Conservation (phyloP, 2,329 filamentous ascomycete genomes). For the Paraphoma sp. region DNA sequence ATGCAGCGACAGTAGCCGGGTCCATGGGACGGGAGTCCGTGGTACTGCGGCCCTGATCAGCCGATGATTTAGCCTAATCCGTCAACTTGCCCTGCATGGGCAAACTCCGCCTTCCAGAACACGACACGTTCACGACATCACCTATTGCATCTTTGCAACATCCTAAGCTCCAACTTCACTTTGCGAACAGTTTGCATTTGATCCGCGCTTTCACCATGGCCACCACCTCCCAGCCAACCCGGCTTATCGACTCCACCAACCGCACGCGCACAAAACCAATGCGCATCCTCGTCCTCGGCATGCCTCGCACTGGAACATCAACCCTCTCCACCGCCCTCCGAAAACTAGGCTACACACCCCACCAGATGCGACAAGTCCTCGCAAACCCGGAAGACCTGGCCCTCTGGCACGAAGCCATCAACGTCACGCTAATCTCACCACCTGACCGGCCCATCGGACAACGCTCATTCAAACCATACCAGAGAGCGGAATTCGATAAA, state of each 20-base stretch:
- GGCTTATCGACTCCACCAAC: constrained; percentile 67
- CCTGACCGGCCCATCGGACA: constrained; percentile 13
- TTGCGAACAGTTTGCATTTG: no score
- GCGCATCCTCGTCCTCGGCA: constrained; percentile 73
- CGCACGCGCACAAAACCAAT: constrained; percentile 73
- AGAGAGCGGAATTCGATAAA: constrained; percentile 54
- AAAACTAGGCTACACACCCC: constrained; percentile 51
- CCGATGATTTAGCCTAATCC: constrained; percentile 35
- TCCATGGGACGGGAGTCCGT: neutral
- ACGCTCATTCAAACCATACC: constrained; percentile 23
- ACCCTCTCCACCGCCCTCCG: constrained; percentile 50
- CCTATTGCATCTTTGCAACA: constrained; percentile 1
- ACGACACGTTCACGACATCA: neutral
- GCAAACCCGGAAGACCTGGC: constrained; percentile 23
- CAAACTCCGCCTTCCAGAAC: constrained; percentile 1
- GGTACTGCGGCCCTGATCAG: neutral
- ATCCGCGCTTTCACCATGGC: neutral
- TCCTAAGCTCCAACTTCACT: constrained; percentile 36
- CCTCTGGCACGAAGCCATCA: constrained; percentile 40
- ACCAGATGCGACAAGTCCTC: constrained; percentile 33
- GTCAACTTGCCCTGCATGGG: constrained; percentile 6
- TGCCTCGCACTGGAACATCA: constrained; percentile 74
- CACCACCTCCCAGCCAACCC: constrained; percentile 40
- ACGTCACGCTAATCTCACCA: constrained; percentile 26
- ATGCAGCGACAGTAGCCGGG: no score